Conservation (phyloP, 2,329 filamentous ascomycete genomes). For the Chaetomium sp. region DNA sequence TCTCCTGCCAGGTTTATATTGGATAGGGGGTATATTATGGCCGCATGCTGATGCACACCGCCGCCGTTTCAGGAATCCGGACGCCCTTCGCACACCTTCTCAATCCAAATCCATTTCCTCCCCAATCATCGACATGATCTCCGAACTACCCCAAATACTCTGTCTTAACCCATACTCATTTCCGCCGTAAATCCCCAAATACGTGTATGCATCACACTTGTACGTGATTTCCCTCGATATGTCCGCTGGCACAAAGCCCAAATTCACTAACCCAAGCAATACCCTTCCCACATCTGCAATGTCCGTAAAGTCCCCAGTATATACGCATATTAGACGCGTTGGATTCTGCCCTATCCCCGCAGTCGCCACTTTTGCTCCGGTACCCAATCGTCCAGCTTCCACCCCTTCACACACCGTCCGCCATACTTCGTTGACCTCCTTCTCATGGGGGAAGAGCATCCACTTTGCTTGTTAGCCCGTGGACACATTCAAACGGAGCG, state of each 20-base stretch:
- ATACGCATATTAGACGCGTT: slow-evolving; percentile 4
- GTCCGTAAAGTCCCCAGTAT: slow-evolving; percentile 6
- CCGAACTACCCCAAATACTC: not conserved
- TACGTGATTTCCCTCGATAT: not conserved
- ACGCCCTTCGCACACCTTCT: slow-evolving; percentile 13
- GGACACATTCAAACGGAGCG: not conserved
- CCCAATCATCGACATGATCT: not conserved
- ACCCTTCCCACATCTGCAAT: slow-evolving; percentile 6
- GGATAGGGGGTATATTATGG: too few species aligned
- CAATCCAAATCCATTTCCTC: slow-evolving; percentile 23
- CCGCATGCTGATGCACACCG: too few species aligned
- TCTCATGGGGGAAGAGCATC: slow-evolving; percentile 1
- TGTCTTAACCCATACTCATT: slow-evolving; percentile 5
- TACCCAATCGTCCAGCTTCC: not conserved
- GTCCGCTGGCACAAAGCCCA: not conserved
- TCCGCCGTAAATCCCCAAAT: not conserved
- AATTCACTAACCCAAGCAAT: not conserved
- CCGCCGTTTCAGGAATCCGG: too few species aligned
- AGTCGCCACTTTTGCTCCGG: slow-evolving; percentile 1
- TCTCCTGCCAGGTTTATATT: too few species aligned
- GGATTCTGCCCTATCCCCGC: not conserved
- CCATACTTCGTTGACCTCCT: slow-evolving; percentile 6
- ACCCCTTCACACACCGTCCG: slow-evolving; percentile 4
- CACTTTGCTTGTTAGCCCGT: not conserved
- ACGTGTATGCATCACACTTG: slow-evolving; percentile 9